Evolutionary conservation across 2,329 filamentous ascomycete genomes (phyloP).

Genomic region (Curvularia eragrostidis): DNA sequence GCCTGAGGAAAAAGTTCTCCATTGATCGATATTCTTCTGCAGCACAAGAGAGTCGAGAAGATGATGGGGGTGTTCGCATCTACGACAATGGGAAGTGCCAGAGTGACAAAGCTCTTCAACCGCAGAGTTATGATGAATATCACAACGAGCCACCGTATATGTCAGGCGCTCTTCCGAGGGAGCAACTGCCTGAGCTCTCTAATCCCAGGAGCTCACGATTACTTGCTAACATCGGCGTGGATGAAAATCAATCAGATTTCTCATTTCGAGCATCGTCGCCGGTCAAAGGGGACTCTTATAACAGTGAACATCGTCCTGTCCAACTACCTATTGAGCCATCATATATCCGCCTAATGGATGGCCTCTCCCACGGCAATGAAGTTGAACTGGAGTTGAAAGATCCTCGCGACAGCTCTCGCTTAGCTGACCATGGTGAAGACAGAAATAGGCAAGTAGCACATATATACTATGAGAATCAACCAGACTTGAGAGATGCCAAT

Average conservation of each 20-base stretch:
- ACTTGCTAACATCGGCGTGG: constrained; percentile 9
- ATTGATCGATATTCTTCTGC: constrained; percentile 14
- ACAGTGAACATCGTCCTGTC: constrained; percentile 4
- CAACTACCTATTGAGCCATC: constrained; percentile 34
- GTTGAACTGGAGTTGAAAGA: constrained; percentile 39
- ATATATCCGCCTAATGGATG: constrained; percentile 44
- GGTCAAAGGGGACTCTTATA: constrained; percentile 13
- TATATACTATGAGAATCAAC: constrained; percentile 1
- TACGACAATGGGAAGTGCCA: constrained; percentile 24
- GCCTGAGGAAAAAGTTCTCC: constrained; percentile 32
- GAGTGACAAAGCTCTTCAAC: background rate
- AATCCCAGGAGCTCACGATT: constrained; percentile 10
- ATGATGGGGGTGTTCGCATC: constrained; percentile 18
- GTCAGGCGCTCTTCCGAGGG: constrained; percentile 35
- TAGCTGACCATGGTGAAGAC: background rate
- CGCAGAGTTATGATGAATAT: constrained; percentile 4
- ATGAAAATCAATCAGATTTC: constrained; percentile 20
- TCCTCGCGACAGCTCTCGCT: constrained; percentile 24
- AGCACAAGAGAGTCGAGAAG: background rate
- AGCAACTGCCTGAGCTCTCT: constrained; percentile 4
- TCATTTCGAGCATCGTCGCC: constrained; percentile 31
- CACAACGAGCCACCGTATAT: constrained; percentile 27
- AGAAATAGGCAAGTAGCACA: constrained; percentile 8
- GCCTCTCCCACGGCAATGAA: constrained; percentile 28
- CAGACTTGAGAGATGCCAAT: background rate